A percentile compares a stretch with the other conserved stretches of the same genome.
Evolutionary conservation across 306 rosid genomes (phyloP).

Genomic region (Ormosia semicastrata): DNA sequence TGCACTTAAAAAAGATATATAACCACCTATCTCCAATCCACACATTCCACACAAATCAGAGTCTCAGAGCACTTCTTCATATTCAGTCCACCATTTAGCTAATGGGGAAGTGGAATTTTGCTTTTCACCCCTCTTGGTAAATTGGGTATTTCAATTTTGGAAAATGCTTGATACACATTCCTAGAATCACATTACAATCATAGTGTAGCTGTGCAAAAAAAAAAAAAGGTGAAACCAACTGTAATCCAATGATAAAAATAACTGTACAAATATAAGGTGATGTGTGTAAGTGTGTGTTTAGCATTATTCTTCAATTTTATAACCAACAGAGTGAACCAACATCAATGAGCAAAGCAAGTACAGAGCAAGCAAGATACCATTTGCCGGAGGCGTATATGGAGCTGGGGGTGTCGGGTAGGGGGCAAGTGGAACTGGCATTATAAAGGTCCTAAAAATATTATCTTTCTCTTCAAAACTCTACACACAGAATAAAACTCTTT

Average conservation of each 20-base stretch:
- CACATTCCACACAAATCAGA: background rate
- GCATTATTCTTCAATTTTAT: background rate
- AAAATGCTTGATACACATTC: background rate
- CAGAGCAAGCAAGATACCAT: slow-evolving; percentile 49
- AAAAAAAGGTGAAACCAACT: background rate
- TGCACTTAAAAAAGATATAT: background rate
- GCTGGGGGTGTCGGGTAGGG: slow-evolving; percentile 77
- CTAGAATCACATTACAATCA: background rate
- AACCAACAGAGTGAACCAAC: slow-evolving; percentile 13
- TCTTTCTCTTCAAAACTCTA: slow-evolving; percentile 42
- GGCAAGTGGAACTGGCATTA: slow-evolving; percentile 98
- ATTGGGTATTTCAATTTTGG: background rate
- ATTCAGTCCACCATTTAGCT: background rate
- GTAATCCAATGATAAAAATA: too few species aligned
- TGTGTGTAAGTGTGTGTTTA: background rate
- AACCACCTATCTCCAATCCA: background rate
- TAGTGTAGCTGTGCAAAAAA: background rate
- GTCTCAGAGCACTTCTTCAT: background rate
- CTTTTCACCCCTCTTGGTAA: background rate
- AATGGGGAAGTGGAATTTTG: background rate
- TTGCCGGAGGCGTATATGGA: slow-evolving; percentile 60
- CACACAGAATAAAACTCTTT: slow-evolving; percentile 16
- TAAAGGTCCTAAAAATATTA: slow-evolving; percentile 17
- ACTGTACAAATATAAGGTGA: background rate
- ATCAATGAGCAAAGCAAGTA: slow-evolving; percentile 15